These are phyloP conservation scores for Arabidopsis hybrid DNA, from an alignment of 441 rosid genomes.

Conservation along the genomic window DNA sequence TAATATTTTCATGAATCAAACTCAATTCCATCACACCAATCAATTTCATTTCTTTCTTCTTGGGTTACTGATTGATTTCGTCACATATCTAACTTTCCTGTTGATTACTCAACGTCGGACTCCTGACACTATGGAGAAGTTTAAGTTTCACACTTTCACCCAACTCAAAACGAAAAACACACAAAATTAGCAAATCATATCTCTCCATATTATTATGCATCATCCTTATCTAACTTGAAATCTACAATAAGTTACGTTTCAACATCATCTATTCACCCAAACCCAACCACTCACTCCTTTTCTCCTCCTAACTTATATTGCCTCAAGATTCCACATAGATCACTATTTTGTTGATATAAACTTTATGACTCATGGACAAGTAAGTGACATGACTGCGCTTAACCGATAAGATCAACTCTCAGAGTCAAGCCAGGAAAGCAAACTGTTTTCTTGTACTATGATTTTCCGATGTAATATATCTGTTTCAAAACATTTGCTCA, in stretches of 20 bases:
- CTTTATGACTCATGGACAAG: not conserved
- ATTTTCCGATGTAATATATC: not conserved
- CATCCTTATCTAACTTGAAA: conserved; percentile 26
- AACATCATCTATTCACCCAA: conserved; percentile 36
- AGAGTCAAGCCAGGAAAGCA: conserved; percentile 5
- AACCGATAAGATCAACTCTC: conserved; percentile 10
- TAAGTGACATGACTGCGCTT: conserved; percentile 2
- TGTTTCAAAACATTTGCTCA: conserved; percentile 17
- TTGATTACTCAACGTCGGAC: conserved; percentile 20
- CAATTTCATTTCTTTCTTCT: not conserved
- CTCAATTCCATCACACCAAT: not conserved
- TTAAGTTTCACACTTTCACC: conserved; percentile 4
- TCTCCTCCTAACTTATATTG: conserved; percentile 8
- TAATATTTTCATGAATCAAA: not conserved
- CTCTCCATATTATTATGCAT: not conserved
- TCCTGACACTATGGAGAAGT: conserved; percentile 30
- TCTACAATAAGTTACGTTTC: conserved; percentile 20
- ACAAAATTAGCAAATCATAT: not conserved
- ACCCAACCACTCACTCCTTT: conserved; percentile 36
- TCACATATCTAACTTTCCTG: conserved; percentile 33
- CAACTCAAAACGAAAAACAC: not conserved
- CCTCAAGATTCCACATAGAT: conserved; percentile 24
- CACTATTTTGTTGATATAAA: conserved; percentile 11
- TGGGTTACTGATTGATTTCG: conserved; percentile 15
- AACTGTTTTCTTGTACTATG: conserved; percentile 8